Evolutionary conservation across 2,329 filamentous ascomycete species (phyloP).

Genomic region (Pseudocercospora macadamiae): DNA sequence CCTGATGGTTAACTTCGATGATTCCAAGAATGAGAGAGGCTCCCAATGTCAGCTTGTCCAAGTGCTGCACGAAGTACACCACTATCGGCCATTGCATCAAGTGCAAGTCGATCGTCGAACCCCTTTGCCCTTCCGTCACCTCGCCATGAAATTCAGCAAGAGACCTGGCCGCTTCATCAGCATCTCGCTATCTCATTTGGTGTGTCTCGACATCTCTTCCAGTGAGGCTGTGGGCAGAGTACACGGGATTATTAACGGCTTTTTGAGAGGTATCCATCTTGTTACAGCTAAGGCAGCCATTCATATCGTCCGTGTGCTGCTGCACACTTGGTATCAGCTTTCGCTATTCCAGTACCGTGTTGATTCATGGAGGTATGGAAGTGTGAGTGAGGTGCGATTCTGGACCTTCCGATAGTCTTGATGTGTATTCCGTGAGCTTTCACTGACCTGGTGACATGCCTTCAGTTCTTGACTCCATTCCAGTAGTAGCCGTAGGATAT

Average conservation of each 20-base stretch:
- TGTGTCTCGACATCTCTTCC: constrained; percentile 8
- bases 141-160: constrained; percentile 10
- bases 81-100: constrained; percentile 20
- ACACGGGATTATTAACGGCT: not conserved
- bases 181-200: constrained; percentile 13
- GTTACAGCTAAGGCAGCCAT: too few species aligned
- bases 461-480: too few species aligned
- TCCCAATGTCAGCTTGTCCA: constrained; percentile 46
- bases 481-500: too few species aligned
- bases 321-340: too few species aligned
- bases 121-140: constrained; percentile 13
- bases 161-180: constrained; percentile 12
- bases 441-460: too few species aligned
- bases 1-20: constrained; percentile 54
- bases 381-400: too few species aligned
- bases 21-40: constrained; percentile 55
- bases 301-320: too few species aligned
- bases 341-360: too few species aligned
- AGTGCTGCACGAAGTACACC: constrained; percentile 51
- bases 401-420: too few species aligned
- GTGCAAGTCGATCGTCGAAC: constrained; percentile 16
- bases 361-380: too few species aligned
- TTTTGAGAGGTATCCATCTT: not conserved
- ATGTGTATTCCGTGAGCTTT: too few species aligned
- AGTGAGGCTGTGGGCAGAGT: not conserved